A percentile compares a stretch with the other conserved stretches of the same genome.
These are phyloP conservation scores for Liquidambar formosana DNA, from an alignment of 164 flowering plant species.

Conservation along the genomic window DNA sequence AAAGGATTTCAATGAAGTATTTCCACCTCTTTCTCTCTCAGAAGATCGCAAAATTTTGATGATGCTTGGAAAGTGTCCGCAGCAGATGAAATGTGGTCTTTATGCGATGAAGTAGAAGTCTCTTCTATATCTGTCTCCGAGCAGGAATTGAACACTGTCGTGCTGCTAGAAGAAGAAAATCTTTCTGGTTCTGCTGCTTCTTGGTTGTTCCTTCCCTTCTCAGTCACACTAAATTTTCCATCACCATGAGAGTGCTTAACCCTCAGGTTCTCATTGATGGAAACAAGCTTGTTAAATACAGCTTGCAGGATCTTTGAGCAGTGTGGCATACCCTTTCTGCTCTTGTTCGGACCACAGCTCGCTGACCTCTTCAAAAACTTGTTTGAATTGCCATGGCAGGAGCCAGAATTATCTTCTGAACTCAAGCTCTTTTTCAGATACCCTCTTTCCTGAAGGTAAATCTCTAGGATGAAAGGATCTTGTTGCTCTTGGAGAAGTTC, in stretches of 20 bases:
- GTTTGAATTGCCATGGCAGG: conserved; percentile 19
- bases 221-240: conserved; percentile 6
- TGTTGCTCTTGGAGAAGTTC: conserved; percentile 66
- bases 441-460: conserved; percentile 58
- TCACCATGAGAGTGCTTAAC: conserved; percentile 7
- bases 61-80: conserved; percentile 7
- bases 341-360: conserved; percentile 10
- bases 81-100: conserved; percentile 6
- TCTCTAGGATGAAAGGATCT: conserved; percentile 64
- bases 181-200: conserved; percentile 25
- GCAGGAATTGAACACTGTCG: conserved; percentile 28
- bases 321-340: conserved; percentile 16
- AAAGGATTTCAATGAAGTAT: not conserved
- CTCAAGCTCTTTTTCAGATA: conserved; percentile 18
- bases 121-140: conserved; percentile 33
- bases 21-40: conserved; percentile 29
- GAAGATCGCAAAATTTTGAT: conserved; percentile 16
- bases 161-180: conserved; percentile 40
- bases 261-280: conserved; percentile 9
- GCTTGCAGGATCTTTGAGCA: conserved; percentile 35
- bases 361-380: conserved; percentile 15
- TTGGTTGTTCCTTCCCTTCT: conserved; percentile 5
- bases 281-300: conserved; percentile 32
- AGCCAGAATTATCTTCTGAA: conserved; percentile 13
- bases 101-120: conserved; percentile 8